Conservation (phyloP, 2,329 filamentous ascomycete genomes). For the Talaromyces sp. region DNA sequence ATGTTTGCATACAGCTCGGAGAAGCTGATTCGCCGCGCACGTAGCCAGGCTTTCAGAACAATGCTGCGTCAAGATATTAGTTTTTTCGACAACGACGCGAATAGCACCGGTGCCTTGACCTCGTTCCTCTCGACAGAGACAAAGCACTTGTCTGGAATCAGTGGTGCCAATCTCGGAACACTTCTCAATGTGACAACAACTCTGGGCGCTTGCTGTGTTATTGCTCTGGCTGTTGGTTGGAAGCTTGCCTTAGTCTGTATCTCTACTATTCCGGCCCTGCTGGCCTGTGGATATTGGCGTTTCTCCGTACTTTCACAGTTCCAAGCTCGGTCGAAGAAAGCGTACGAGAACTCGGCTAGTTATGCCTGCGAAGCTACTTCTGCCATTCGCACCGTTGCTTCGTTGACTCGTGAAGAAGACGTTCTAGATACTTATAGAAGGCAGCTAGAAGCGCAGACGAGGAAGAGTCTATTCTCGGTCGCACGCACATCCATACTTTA, state of each 20-base stretch:
- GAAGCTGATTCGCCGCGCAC: conserved; percentile 74
- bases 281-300: conserved; percentile 79
- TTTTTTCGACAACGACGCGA: conserved; percentile 87
- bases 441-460: conserved; percentile 65
- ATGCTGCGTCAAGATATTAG: conserved; percentile 90
- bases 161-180: conserved; percentile 82
- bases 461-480: conserved; percentile 67
- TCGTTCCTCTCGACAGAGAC: conserved; percentile 87
- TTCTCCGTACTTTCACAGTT: conserved; percentile 82
- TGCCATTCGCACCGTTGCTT: conserved; percentile 88
- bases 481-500: conserved; percentile 75
- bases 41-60: conserved; percentile 76
- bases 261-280: conserved; percentile 70
- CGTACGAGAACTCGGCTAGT: conserved; percentile 76
- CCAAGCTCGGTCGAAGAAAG: conserved; percentile 71
- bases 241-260: conserved; percentile 82
- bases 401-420: conserved; percentile 80
- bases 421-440: conserved; percentile 69
- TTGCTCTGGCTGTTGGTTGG: conserved; percentile 77
- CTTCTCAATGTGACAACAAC: conserved; percentile 78
- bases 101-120: conserved; percentile 82
- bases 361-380: conserved; percentile 93
- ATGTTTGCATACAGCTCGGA: conserved; percentile 85
- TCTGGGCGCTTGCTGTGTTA: conserved; percentile 66
- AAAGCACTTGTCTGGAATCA: conserved; percentile 82